A percentile compares a stretch with the other conserved stretches of the same genome.
These are phyloP conservation scores for Agmasoma carcini DNA, from an alignment of 371 early-diverging fungal species.

Conservation along the genomic window DNA sequence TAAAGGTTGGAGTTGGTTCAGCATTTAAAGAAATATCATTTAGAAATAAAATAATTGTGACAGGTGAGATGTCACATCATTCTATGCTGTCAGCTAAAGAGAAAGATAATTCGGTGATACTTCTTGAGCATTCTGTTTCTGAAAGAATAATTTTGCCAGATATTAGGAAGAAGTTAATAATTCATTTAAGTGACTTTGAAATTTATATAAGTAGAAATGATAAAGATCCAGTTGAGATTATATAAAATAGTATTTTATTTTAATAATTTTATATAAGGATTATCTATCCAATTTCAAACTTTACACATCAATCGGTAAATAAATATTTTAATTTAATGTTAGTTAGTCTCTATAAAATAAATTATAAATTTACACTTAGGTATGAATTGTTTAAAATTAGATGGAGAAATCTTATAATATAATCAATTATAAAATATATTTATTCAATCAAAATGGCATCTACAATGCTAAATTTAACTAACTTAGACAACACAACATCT, in stretches of 20 bases:
- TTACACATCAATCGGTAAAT: too few relatives aligned
- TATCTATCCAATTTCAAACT: too few relatives aligned
- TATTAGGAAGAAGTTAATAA: constrained; percentile 18
- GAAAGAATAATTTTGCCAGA: constrained; percentile 72
- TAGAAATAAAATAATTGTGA: constrained; percentile 62
- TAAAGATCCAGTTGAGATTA: constrained; percentile 42
- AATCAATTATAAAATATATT: too few relatives aligned
- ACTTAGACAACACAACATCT: constrained; percentile 21
- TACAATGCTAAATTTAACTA: constrained; percentile 27
- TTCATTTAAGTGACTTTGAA: constrained; percentile 15
- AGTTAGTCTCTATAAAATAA: too few relatives aligned
- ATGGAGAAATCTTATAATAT: too few relatives aligned
- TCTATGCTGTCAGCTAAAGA: constrained; percentile 65
- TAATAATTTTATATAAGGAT: too few relatives aligned
- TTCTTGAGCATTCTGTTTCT: constrained; percentile 76
- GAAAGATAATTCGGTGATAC: constrained; percentile 63
- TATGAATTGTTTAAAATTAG: too few relatives aligned
- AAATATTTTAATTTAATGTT: too few relatives aligned
- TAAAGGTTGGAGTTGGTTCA: constrained; percentile 73
- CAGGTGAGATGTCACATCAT: constrained; percentile 86
- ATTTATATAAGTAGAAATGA: constrained; percentile 41
- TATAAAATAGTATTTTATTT: too few relatives aligned
- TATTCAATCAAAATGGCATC: too few relatives aligned
- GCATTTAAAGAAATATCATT: constrained; percentile 60
- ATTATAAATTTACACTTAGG: too few relatives aligned